phyloP scores from a whole-genome alignment of 768 basidiomycete genomes.

The Termitomyces sp. region DNA sequence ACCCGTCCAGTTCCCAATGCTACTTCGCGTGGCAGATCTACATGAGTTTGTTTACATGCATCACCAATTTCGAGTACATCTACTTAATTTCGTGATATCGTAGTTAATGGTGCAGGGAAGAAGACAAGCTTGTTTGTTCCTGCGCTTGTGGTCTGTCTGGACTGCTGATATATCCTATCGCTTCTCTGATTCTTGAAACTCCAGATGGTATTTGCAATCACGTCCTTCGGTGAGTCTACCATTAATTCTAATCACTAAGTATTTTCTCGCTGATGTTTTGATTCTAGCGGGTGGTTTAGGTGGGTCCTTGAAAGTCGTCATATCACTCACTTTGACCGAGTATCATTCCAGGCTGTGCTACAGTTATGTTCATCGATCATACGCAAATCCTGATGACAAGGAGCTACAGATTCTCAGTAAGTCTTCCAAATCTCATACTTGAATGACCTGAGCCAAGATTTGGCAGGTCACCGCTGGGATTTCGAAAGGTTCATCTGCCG shows the following conservation, averaged over 20 bases:
- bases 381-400: constrained; percentile 14
- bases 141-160: constrained; percentile 10
- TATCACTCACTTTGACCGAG: not conserved
- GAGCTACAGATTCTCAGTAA: constrained; percentile 17
- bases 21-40: constrained; percentile 30
- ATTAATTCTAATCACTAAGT: not conserved
- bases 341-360: not conserved
- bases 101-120: constrained; percentile 3
- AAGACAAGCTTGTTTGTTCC: constrained; percentile 3
- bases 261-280: not conserved
- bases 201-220: constrained; percentile 5
- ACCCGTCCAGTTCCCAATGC: constrained; percentile 25
- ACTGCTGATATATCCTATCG: not conserved
- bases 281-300: not conserved
- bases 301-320: not conserved
- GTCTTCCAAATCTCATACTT: not conserved
- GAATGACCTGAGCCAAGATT: not conserved
- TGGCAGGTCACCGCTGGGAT: constrained; percentile 29
- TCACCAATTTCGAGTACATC: not conserved
- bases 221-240: constrained; percentile 1
- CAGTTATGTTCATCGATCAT: constrained; percentile 3
- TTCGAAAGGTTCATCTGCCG: constrained; percentile 30
- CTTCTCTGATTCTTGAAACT: not conserved
- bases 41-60: constrained; percentile 13
- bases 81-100: not conserved